Evolutionary conservation across 495 filamentous ascomycete genomes (phyloP).

Genomic region (Xylaria intraflava): DNA sequence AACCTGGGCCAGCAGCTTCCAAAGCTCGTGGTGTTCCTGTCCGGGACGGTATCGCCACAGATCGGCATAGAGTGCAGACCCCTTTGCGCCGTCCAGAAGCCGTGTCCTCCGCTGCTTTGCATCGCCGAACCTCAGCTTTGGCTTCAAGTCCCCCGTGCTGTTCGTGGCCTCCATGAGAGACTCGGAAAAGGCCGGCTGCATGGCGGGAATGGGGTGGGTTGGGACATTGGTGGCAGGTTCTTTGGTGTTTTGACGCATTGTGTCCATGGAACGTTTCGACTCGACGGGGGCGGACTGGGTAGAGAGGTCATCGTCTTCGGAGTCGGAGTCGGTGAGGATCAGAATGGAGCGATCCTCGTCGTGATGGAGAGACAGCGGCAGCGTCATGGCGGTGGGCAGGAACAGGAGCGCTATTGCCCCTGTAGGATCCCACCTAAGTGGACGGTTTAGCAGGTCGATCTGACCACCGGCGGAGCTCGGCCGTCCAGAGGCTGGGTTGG

Average conservation of each 20-base stretch:
- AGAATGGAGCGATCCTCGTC: conserved; percentile 27
- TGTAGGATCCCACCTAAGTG: background rate
- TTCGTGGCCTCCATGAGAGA: conserved; percentile 69
- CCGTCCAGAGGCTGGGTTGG: background rate
- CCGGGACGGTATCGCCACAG: conserved; percentile 66
- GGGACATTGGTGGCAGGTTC: conserved; percentile 39
- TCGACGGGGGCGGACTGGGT: conserved; percentile 3
- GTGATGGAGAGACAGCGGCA: conserved; percentile 25
- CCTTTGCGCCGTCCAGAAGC: conserved; percentile 60
- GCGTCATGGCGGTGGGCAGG: conserved; percentile 17
- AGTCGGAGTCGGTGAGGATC: conserved; percentile 27
- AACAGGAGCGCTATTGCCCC: conserved; percentile 5
- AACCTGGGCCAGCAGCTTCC: conserved; percentile 87
- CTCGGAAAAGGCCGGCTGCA: conserved; percentile 92
- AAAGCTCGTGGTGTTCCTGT: conserved; percentile 70
- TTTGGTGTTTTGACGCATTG: conserved; percentile 24
- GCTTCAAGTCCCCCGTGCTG: conserved; percentile 35
- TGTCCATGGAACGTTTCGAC: conserved; percentile 13
- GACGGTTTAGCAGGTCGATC: background rate
- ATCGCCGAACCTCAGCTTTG: conserved; percentile 51
- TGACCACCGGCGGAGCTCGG: too few species aligned
- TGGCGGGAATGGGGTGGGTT: conserved; percentile 69
- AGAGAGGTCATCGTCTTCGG: conserved; percentile 26
- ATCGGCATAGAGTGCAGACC: conserved; percentile 53
- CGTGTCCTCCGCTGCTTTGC: conserved; percentile 60